A percentile compares a stretch with the other conserved stretches of the same genome.
phyloP scores from a whole-genome alignment of 1,139 yeast genomes.

The Geotrichum siamense region DNA sequence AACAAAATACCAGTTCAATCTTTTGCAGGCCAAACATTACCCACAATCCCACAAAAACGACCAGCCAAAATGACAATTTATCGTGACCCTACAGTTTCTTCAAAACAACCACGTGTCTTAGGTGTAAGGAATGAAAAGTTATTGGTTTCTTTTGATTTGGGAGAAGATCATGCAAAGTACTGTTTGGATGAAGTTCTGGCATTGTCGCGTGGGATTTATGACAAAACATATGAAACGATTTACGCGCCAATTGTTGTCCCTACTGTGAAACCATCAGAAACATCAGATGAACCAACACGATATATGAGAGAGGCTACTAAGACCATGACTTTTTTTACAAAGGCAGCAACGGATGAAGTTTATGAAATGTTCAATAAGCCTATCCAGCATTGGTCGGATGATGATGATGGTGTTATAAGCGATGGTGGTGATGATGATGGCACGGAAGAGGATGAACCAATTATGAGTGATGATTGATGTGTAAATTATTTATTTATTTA shows the following conservation, averaged over 20 bases:
- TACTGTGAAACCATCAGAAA: constrained; percentile 26
- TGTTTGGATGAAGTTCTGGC: constrained; percentile 63
- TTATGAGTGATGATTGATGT: too few species aligned
- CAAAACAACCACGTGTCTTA: constrained; percentile 16
- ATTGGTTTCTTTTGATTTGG: constrained; percentile 44
- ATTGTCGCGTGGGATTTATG: constrained; percentile 32
- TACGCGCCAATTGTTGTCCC: constrained; percentile 19
- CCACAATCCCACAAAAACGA: constrained; percentile 32
- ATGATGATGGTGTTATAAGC: constrained; percentile 10
- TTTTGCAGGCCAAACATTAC: constrained; percentile 59
- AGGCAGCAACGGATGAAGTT: constrained; percentile 70
- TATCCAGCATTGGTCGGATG: constrained; percentile 30
- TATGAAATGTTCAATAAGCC: constrained; percentile 70
- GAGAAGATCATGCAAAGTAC: constrained; percentile 42
- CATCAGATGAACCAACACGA: constrained; percentile 4
- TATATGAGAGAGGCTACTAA: constrained; percentile 41
- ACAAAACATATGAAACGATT: constrained; percentile 16
- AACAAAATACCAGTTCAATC: constrained; percentile 51
- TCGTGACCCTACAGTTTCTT: constrained; percentile 32
- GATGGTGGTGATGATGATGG: too few species aligned
- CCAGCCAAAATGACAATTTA: constrained; percentile 37
- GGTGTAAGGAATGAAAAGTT: constrained; percentile 59
- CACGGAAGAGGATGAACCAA: too few species aligned
- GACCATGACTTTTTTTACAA: constrained; percentile 70
- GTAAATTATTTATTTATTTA: too few species aligned